phyloP scores from a whole-genome alignment of 352 stramenopile genomes.

The Blastocystis hominis region DNA sequence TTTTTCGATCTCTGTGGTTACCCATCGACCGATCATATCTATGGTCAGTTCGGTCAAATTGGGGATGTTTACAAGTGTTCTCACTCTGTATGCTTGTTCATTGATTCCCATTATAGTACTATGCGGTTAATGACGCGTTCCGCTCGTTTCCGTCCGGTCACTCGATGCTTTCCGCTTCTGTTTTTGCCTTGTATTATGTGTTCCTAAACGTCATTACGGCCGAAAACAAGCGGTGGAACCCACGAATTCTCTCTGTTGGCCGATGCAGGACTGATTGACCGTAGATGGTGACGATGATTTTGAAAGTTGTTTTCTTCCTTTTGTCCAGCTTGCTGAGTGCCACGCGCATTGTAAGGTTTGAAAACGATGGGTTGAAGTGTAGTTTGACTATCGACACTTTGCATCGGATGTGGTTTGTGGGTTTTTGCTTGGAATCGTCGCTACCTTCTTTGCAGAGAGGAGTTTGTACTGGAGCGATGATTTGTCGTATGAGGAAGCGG shows the following conservation, averaged over 20 bases:
- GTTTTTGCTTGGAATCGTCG: background rate
- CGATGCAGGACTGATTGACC: too few relatives aligned
- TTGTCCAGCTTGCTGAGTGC: background rate
- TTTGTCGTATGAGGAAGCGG: background rate
- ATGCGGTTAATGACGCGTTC: background rate
- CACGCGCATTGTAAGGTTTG: background rate
- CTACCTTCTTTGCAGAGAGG: background rate
- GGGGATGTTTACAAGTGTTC: constrained; percentile 43
- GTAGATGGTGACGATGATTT: background rate
- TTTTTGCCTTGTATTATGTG: background rate
- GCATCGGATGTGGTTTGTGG: background rate
- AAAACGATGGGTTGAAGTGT: background rate
- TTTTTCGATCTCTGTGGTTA: constrained; percentile 55
- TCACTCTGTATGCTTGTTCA: background rate
- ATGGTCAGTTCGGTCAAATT: background rate
- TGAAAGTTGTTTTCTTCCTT: background rate
- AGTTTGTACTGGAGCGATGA: background rate
- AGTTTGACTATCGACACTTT: constrained; percentile 46
- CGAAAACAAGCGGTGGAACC: too few relatives aligned
- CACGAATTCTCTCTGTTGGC: too few relatives aligned
- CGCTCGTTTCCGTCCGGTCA: constrained; percentile 46
- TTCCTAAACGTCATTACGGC: background rate
- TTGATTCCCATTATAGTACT: background rate
- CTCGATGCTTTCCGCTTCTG: background rate
- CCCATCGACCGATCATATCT: background rate